These are phyloP conservation scores for Collybia nuda DNA, from an alignment of 768 basidiomycete genomes.

Conservation along the genomic window DNA sequence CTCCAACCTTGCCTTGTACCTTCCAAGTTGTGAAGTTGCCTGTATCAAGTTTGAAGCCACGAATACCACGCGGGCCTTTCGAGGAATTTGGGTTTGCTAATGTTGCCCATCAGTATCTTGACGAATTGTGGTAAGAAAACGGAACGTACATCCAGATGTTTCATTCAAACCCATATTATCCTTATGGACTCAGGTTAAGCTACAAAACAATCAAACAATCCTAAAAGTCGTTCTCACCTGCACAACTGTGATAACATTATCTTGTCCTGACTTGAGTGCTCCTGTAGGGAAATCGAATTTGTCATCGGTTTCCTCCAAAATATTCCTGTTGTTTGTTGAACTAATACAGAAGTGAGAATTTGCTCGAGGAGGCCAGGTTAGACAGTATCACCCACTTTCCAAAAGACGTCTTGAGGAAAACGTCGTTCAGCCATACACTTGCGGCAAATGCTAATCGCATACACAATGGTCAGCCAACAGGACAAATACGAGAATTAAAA, in stretches of 20 bases:
- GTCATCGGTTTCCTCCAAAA: conserved; percentile 67
- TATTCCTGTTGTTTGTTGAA: conserved; percentile 64
- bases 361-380: not conserved
- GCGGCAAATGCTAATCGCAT: conserved; percentile 69
- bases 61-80: conserved; percentile 76
- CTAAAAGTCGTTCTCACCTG: conserved; percentile 43
- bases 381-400: conserved; percentile 55
- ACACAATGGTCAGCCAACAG: not conserved
- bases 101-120: not conserved
- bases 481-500: not conserved
- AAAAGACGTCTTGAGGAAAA: conserved; percentile 70
- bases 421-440: conserved; percentile 76
- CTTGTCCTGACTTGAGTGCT: conserved; percentile 46
- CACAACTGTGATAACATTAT: conserved; percentile 78
- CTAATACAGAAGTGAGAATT: conserved; percentile 25
- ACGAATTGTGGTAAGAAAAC: not conserved
- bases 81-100: conserved; percentile 48
- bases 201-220: not conserved
- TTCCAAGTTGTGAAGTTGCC: conserved; percentile 67
- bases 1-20: conserved; percentile 77
- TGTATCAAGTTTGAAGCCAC: conserved; percentile 68
- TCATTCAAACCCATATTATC: conserved; percentile 83
- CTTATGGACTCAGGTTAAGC: conserved; percentile 85
- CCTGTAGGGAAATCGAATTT: conserved; percentile 61
- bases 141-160: conserved; percentile 22